Evolutionary conservation across 148 eudicot genomes (phyloP), one percentile per base, ranked within the genome.

Genomic region (Dysphania ambrosioides): DNA sequence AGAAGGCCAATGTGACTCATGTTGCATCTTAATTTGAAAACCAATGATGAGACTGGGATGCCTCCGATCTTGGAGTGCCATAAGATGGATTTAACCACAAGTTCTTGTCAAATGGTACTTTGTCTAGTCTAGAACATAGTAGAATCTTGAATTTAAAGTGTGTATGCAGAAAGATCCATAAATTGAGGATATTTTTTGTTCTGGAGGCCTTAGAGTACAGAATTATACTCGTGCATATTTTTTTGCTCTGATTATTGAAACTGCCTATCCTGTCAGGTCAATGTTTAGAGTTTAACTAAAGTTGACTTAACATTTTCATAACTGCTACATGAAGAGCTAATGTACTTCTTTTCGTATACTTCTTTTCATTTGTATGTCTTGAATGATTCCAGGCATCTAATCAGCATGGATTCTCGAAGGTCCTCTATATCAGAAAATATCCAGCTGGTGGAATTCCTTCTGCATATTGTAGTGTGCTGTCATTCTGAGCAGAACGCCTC

Each of bases 361-460:
- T 16, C 34, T n/a, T 64, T 41, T 57, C 72, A 38, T 53, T 42
- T 24, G 57, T 73, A 13, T 68, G 58, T 60, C 67, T 42, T 64
- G 31, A 41, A 3, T 44, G 75, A 51, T 70, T 75, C 68, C 88
- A 91, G 98, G 86, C 83, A 77, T 75, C 86, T 95, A 75, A 74
- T 82, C 72, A 71, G 78, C 66, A 71, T 76, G 71, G 87, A 86
- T 78, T 85, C 89, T 58, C 79, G 78, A 65, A 82, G 85, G 75
- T 80, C 77, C 44, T 80, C 82, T 62, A 62, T 79, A 59, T 62
- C 84, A 32, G 97, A 89, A 70, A 86, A 86, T 71, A 73, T 74
- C 31, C 83, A 79, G 74, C 72, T 95, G 73, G 80, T 95, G 61
- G 80, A 87, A 64, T 88, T 89, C 79, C 91, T 92, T 72, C 88